Conservation (phyloP, 495 filamentous ascomycete species). For the Baudoinia panamericana region DNA sequence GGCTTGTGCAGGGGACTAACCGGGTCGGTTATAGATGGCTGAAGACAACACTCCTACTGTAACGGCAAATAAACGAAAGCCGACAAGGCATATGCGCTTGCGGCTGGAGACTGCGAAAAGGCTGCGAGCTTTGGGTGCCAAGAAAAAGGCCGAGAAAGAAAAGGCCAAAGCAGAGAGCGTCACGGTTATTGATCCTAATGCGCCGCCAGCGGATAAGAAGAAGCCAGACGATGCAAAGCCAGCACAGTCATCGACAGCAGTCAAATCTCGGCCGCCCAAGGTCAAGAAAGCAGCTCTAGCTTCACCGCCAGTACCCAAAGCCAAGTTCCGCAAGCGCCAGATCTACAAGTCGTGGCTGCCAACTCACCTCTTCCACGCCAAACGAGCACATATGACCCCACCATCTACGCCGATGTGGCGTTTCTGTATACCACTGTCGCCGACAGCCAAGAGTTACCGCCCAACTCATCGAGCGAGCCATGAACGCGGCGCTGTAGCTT, state of each 20-base stretch:
- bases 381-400: slow-evolving; percentile 74
- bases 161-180: slow-evolving; percentile 13
- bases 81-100: slow-evolving; percentile 55
- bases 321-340: slow-evolving; percentile 77
- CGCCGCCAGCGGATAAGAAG: background rate
- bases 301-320: slow-evolving; percentile 47
- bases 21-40: slow-evolving; percentile 42
- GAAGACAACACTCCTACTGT: slow-evolving; percentile 88
- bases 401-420: slow-evolving; percentile 73
- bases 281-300: slow-evolving; percentile 57
- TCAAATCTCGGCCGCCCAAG: slow-evolving; percentile 12
- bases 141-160: slow-evolving; percentile 40
- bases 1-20: slow-evolving; percentile 4
- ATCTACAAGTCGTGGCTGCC: slow-evolving; percentile 85
- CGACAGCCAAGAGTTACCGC: slow-evolving; percentile 79
- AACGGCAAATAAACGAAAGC: slow-evolving; percentile 51
- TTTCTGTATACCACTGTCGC: slow-evolving; percentile 70
- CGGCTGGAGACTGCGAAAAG: slow-evolving; percentile 72
- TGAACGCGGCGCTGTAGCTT: slow-evolving; percentile 54
- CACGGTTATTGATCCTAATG: slow-evolving; percentile 1
- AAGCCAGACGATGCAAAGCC: background rate
- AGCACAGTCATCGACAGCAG: slow-evolving; percentile 1
- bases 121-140: slow-evolving; percentile 51
- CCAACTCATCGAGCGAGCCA: slow-evolving; percentile 72
- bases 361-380: slow-evolving; percentile 87